Base-by-base conservation (phyloP, 148 eudicot species). In the Rhododendron molle region DNA sequence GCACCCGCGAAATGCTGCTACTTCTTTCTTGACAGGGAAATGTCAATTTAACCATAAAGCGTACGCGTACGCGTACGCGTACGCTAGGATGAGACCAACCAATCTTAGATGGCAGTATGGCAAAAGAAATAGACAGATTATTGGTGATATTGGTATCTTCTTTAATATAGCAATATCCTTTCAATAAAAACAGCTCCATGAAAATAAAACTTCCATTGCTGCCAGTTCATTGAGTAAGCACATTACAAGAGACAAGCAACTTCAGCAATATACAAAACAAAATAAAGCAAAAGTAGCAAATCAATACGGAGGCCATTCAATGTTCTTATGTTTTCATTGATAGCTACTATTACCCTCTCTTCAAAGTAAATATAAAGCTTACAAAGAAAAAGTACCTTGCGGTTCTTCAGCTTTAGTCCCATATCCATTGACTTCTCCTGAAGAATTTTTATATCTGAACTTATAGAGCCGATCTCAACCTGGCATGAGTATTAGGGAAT, bases 401-500 rank as follows among this genome's bases (percentile, higher is more conserved):
- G 96, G 87, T 97, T 97, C 88, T 94, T 97, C 87, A 97, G 92
- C 96, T 93, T 97, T 88, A 97, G 89, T 84, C 99, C 99, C 98
- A 96, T 95, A 83, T 95, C 98, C 98, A 97, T 93, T 54, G 99
- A 97, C 89, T 95, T 97, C 92, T 97, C 99, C 88, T 95, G 99
- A 85, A 97, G 98, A 86, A 97, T 93, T 93, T 95, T 95, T 85
- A 97, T 95, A 89, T 94, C 99, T n/a, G 98, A 97, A 90, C 99
- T 97, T 86, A 97, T 95, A 83, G 98, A 97, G 86, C 99, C 99
- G 88, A 97, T 97, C 93, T 97, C 98, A 85, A 90, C 92, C 99
- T 97, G 87, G 50, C 74, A 91, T 6, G 76, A 81, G 23, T 54
- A 12, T 50, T 71, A 40, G 50, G 62, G 43, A 81, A 76, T 14